Percentiles rank a stretch among this genome's conserved stretches.
These are phyloP conservation scores for Geotrichum siamense DNA, from an alignment of 1,139 yeast genomes.

Conservation along the genomic window DNA sequence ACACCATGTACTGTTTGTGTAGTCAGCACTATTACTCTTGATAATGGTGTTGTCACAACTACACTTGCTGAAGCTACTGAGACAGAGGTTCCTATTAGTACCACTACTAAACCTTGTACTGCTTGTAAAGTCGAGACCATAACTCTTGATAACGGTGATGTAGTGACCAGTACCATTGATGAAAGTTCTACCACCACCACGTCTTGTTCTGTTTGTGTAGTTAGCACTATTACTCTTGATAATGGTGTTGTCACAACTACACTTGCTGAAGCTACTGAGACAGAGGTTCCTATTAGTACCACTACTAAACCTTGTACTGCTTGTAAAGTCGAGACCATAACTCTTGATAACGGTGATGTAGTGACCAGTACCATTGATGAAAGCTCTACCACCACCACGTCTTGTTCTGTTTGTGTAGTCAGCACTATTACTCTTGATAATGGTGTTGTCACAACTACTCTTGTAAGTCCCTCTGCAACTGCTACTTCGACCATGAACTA, in stretches of 20 bases:
- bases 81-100: background rate
- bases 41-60: background rate
- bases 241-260: background rate
- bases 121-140: conserved; percentile 2
- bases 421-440: conserved; percentile 2
- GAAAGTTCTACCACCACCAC: background rate
- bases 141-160: background rate
- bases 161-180: background rate
- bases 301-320: background rate
- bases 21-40: conserved; percentile 1
- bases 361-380: background rate
- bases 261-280: background rate
- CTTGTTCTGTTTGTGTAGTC: background rate
- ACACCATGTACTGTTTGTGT: background rate
- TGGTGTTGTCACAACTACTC: conserved; percentile 8
- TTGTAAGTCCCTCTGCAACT: conserved; percentile 5
- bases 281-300: background rate
- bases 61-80: background rate
- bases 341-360: conserved; percentile 1
- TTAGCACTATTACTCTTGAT: background rate
- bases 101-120: conserved; percentile 8
- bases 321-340: conserved; percentile 2
- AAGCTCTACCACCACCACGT: background rate
- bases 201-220: background rate
- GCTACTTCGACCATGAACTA: background rate